Percentiles rank a stretch among this genome's conserved stretches.
Evolutionary conservation across 164 flowering plant genomes (phyloP).

Genomic region (Macadamia tetraphylla): DNA sequence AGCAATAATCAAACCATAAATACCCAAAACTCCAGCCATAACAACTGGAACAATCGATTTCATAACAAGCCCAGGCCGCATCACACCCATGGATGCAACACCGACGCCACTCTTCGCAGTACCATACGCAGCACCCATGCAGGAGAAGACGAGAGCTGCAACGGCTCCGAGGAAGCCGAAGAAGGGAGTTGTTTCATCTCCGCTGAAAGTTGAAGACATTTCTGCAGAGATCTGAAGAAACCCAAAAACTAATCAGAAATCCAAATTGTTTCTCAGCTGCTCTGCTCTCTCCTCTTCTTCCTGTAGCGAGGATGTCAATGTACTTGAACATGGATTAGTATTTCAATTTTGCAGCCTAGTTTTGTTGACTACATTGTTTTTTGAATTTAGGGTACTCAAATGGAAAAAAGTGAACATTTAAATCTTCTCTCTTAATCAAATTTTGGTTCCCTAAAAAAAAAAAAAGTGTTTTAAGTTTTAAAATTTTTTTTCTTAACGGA

Average conservation of each 20-base stretch:
- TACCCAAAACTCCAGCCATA: slow-evolving; percentile 59
- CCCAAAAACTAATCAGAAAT: neutral
- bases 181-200: slow-evolving; percentile 62
- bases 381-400: too few species aligned
- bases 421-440: too few species aligned
- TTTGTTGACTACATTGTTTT: too few species aligned
- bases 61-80: slow-evolving; percentile 27
- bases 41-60: slow-evolving; percentile 58
- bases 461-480: too few species aligned
- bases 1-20: slow-evolving; percentile 33
- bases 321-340: neutral
- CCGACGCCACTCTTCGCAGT: too few species aligned
- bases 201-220: slow-evolving; percentile 32
- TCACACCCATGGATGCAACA: too few species aligned
- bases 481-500: too few species aligned
- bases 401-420: too few species aligned
- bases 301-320: neutral
- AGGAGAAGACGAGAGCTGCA: slow-evolving; percentile 64
- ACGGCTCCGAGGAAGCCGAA: slow-evolving; percentile 74
- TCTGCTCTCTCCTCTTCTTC: neutral
- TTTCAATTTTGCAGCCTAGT: too few species aligned
- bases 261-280: neutral
- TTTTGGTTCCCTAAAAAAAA: too few species aligned
- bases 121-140: slow-evolving; percentile 29
- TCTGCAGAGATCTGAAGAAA: neutral